Evolutionary conservation across 148 eudicot genomes (phyloP), one percentile per base, ranked within the genome.

Genomic region (Amaranthus cruentus): DNA sequence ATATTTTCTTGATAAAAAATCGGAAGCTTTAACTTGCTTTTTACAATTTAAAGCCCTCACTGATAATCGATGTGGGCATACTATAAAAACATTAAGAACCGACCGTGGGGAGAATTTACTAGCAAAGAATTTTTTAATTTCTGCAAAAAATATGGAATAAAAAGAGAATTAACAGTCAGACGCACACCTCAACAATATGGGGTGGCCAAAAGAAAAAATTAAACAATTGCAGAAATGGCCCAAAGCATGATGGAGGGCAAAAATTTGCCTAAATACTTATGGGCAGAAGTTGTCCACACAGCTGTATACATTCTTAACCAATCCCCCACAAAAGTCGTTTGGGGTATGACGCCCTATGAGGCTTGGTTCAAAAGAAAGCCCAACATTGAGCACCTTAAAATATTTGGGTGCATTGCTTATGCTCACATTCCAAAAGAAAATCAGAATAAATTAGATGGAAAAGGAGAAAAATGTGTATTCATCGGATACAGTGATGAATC

Each of bases 171-270:
- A 6, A 77, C 65, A 21, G 66, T 51, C 48, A 59, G 55, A 12
- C 65, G 54, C 42, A 63, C 65, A 42, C 75, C 75, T 2, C 65
- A 71, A 62, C 73, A 78, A 68, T 73, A 78, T 68, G 54, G 5
- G 5, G 9, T 51, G 53, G 53, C 53, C 6, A 9, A 51, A 51
- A 51, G 53, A 51, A 46, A 43, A 75, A 66, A 18, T 61, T 7
- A 15, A 60, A 72, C 68, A 2, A 13, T 73, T n/a, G 47, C 49
- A 21, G 72, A 78, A 6, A 78, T 78, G 55, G 46, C 63, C 9
- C 73, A 65, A 6, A 64, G 61, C 0, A 66, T 72, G 52, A 7
- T 72, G 9, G 15, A 64, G 7, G 77, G 61, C 0, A 78, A 59
- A 9, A 55, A 63, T 2, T 18, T 73, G 43, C 81, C 69, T 13